These are phyloP conservation scores for Penicillium freii DNA, from an alignment of 2,329 filamentous ascomycete genomes.

Conservation along the genomic window DNA sequence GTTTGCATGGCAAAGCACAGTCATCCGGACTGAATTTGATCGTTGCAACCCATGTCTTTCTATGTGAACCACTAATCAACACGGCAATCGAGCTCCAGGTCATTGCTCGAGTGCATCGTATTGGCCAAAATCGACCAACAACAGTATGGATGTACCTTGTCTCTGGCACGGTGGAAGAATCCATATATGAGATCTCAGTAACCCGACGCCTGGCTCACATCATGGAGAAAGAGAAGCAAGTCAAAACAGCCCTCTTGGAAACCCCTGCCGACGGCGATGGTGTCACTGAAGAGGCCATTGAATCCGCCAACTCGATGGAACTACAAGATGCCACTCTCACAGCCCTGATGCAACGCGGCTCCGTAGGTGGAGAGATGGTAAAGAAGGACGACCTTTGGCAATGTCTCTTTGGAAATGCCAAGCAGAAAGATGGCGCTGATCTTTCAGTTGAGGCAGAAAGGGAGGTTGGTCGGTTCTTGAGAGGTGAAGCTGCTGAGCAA, in stretches of 20 bases:
- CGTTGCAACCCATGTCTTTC: slow-evolving; percentile 88
- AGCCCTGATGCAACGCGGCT: slow-evolving; percentile 68
- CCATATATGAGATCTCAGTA: slow-evolving; percentile 85
- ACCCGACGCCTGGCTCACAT: slow-evolving; percentile 76
- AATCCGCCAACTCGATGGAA: slow-evolving; percentile 81
- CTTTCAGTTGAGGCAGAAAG: slow-evolving; percentile 31
- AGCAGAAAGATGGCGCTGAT: slow-evolving; percentile 24
- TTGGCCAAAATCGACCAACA: slow-evolving; percentile 82
- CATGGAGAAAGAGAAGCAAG: slow-evolving; percentile 44
- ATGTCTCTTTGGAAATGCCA: slow-evolving; percentile 71
- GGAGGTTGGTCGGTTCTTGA: slow-evolving; percentile 52
- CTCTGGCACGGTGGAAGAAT: slow-evolving; percentile 86
- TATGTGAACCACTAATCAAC: slow-evolving; percentile 91
- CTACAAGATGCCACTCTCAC: slow-evolving; percentile 70
- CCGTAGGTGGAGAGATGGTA: slow-evolving; percentile 75
- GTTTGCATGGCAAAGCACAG: slow-evolving; percentile 85
- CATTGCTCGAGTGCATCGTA: slow-evolving; percentile 90
- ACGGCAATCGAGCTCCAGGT: slow-evolving; percentile 92
- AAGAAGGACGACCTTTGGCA: slow-evolving; percentile 78
- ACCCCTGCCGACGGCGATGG: not conserved
- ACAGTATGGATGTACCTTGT: slow-evolving; percentile 95
- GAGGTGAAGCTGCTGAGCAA: slow-evolving; percentile 56
- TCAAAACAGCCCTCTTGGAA: slow-evolving; percentile 23
- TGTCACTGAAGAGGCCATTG: slow-evolving; percentile 62
- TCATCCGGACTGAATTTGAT: slow-evolving; percentile 87